Evolutionary conservation across 495 filamentous ascomycete species (phyloP), one percentile per base, ranked within the genome.

Genomic region (Aspergillus asperescens): DNA sequence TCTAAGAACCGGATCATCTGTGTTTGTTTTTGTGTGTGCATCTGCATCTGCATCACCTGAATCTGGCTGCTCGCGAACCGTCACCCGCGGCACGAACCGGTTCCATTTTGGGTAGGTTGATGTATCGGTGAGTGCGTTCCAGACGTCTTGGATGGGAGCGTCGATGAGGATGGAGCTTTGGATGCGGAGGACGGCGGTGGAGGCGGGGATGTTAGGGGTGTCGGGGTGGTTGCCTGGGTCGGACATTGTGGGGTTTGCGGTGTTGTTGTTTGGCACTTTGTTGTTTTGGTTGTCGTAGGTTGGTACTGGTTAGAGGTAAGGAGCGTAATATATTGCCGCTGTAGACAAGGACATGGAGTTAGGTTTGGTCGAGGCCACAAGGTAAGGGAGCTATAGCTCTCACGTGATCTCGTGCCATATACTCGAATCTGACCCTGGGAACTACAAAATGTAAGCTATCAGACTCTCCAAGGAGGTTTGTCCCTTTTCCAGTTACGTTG

Each of bases 101-200:
- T 77, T 77, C 74, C 74, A 77, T 15, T 32, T 44, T 8, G 68
- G 66, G 68, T 67, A 77, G 56, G 67, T 70, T 20, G 71, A 70
- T 24, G 70, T 74, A 51, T 77, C 60, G 19, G 59, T 67, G 2
- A 75, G 62, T 8, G 57, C 56, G 19, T 56, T 48, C 70, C 70
- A 75, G 56, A 75, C 66, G 12, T 56, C 25, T 4, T 59, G 34
- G 15, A 64, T 50, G 22, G 70, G 63, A 10, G 71, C 71, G 28
- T 54, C 56, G 55, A 73, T 69, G 24, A 59, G 47, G 45, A 53
- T 63, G 23, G 69, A 66, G 65, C 64, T 71, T 44, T 64, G 57
- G 42, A 72, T 50, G 48, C 64, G 58, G 34, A 70, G 49, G 51
- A 61, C 53, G 43, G 72, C 65, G 28, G 63, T 34, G 4, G 54